These are phyloP conservation scores for Penicillium silybi DNA, from an alignment of 495 filamentous ascomycete species.

Conservation along the genomic window DNA sequence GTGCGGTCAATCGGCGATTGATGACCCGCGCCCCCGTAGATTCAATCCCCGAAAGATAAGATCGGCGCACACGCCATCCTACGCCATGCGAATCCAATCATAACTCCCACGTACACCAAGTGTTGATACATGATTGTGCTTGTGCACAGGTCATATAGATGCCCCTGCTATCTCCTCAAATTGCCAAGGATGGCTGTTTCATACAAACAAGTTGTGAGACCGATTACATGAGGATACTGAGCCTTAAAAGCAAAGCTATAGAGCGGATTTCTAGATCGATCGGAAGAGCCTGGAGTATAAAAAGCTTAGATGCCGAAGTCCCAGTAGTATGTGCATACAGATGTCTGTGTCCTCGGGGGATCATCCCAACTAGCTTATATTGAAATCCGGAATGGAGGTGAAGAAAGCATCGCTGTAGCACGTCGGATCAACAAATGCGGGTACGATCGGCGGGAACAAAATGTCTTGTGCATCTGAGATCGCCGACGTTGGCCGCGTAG, in stretches of 20 bases:
- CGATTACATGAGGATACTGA: background rate
- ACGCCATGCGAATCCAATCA: background rate
- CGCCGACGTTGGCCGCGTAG: constrained; percentile 9
- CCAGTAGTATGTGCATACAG: background rate
- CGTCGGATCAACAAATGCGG: constrained; percentile 32
- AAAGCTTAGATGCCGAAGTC: background rate
- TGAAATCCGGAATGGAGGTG: constrained; percentile 26
- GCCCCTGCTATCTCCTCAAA: background rate
- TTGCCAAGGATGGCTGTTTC: background rate
- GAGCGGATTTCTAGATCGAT: background rate
- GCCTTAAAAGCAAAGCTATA: background rate
- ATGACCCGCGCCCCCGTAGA: background rate
- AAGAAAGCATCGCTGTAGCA: constrained; percentile 34
- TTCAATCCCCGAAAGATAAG: constrained; percentile 5
- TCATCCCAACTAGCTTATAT: constrained; percentile 15
- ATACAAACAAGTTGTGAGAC: background rate
- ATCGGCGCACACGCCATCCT: background rate
- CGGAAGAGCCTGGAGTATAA: background rate
- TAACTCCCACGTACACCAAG: background rate
- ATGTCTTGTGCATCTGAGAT: constrained; percentile 26
- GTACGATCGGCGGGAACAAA: constrained; percentile 24
- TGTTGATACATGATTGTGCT: background rate
- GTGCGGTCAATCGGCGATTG: constrained; percentile 15
- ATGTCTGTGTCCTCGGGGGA: background rate
- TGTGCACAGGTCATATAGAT: background rate